Evolutionary conservation across 345 rosid genomes (phyloP).

Genomic region (Gossypium rotundifolium): DNA sequence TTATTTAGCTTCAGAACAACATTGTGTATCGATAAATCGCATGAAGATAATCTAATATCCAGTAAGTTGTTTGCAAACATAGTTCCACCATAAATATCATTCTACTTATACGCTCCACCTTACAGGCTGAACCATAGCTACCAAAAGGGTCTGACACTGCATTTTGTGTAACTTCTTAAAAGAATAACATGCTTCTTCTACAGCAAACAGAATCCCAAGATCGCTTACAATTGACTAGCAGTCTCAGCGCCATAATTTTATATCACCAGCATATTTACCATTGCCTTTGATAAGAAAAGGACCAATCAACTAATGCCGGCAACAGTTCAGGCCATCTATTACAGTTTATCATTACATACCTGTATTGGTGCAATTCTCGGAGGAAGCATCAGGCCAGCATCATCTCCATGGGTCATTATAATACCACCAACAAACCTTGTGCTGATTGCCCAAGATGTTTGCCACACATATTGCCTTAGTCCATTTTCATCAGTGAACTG

Average conservation of each 20-base stretch:
- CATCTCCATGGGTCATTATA: constrained; percentile 98
- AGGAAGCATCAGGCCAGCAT: constrained; percentile 86
- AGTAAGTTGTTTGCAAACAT: not conserved
- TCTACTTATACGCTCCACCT: not conserved
- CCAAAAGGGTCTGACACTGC: not conserved
- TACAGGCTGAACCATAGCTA: not conserved
- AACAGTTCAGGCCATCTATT: not conserved
- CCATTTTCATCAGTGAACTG: constrained; percentile 93
- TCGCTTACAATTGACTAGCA: not conserved
- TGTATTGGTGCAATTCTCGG: constrained; percentile 86
- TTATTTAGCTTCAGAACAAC: not conserved
- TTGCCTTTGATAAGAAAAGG: not conserved
- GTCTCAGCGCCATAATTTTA: not conserved
- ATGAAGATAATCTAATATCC: not conserved
- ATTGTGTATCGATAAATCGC: not conserved
- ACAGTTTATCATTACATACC: constrained; percentile 25
- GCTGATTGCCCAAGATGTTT: constrained; percentile 98
- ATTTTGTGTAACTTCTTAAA: not conserved
- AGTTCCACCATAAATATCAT: not conserved
- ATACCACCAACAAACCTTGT: constrained; percentile 95
- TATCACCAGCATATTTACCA: not conserved
- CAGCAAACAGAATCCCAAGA: not conserved
- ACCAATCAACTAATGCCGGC: constrained; percentile 2
- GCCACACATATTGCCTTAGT: constrained; percentile 91
- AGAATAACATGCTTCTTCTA: not conserved